Evolutionary conservation across 352 stramenopile genomes (phyloP), one percentile per base, ranked within the genome.

Genomic region (Globisporangium viniferum): DNA sequence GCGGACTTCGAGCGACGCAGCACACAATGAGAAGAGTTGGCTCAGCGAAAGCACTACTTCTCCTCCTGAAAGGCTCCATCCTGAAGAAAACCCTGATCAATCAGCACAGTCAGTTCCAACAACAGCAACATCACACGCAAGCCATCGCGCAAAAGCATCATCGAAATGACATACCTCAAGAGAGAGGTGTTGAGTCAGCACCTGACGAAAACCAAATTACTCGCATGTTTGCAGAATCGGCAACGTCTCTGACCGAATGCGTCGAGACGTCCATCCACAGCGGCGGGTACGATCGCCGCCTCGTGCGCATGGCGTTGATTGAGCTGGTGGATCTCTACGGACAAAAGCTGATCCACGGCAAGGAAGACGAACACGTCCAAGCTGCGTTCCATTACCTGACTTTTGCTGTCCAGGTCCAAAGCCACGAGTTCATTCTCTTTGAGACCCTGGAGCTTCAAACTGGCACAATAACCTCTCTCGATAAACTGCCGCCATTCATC

Each of bases 341-440:
- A 6, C 69, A 72, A 55, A 84, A 91, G 53, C 14, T 86, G 1
- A 10, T 91, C 20, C 65, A 55, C 9, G 68, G 53, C 6, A 70
- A 76, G 31, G 78, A 91, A 68, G 71, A 88, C 14, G 68, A 79
- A 18, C 83, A 92, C 51, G 69, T 90, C 22, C 83, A 92, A 70
- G 84, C 80, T 22, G 84, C 82, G 35, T 91, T 90, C 54, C 84
- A 93, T 68, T 93, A 88, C 68, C 66, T 94, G 33, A 79, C 73
- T 44, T 61, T 92, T 20, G 84, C 78, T 0, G 39, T 86, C 1
- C 61, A 71, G 31, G 74, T 91, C 3, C 69, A 75, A 35, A 75
- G 71, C 27, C 77, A 89, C 22, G 73, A 88, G 24, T 67, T 41
- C 0, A 64, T 73, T n/a, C 64, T 94, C 5, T 89, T 91, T 39